Conservation (phyloP, 164 flowering plant genomes). For the Chimonanthus salicifolius region DNA sequence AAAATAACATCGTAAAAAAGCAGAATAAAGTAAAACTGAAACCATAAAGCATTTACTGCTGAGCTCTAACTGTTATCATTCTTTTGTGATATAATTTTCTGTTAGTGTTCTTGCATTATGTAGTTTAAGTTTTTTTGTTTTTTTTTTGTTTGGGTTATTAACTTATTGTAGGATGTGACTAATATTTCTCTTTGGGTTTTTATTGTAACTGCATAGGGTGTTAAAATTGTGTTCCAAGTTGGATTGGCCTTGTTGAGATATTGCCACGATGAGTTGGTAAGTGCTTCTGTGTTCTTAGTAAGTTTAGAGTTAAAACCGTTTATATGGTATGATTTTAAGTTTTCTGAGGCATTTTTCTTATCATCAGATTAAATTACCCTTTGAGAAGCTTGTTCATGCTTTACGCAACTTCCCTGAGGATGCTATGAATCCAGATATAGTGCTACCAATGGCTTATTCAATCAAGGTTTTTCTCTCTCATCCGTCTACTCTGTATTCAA, state of each 20-base stretch:
- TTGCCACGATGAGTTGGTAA: constrained; percentile 90
- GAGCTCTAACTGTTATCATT: not conserved
- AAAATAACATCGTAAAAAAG: too few species aligned
- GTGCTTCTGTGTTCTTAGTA: constrained; percentile 12
- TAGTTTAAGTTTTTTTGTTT: not conserved
- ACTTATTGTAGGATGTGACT: not conserved
- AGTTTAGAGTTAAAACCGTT: not conserved
- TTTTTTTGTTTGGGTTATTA: too few species aligned
- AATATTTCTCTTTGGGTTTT: not conserved
- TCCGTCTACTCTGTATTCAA: not conserved
- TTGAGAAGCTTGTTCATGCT: constrained; percentile 89
- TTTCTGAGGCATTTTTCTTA: constrained; percentile 9
- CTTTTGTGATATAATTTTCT: not conserved
- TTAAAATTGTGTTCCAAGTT: constrained; percentile 84
- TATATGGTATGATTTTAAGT: not conserved
- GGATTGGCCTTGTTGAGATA: constrained; percentile 86
- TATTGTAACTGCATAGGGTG: constrained; percentile 50
- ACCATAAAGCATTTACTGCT: not conserved
- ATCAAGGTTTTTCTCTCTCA: constrained; percentile 47
- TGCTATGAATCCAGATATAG: constrained; percentile 85
- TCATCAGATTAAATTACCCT: constrained; percentile 71
- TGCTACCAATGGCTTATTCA: constrained; percentile 92
- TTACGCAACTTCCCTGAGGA: constrained; percentile 89
- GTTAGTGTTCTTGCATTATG: not conserved
- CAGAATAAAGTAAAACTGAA: too few species aligned